phyloP scores from a whole-genome alignment of 257 asterid genomes.

The Galeopsis tetrahit region DNA sequence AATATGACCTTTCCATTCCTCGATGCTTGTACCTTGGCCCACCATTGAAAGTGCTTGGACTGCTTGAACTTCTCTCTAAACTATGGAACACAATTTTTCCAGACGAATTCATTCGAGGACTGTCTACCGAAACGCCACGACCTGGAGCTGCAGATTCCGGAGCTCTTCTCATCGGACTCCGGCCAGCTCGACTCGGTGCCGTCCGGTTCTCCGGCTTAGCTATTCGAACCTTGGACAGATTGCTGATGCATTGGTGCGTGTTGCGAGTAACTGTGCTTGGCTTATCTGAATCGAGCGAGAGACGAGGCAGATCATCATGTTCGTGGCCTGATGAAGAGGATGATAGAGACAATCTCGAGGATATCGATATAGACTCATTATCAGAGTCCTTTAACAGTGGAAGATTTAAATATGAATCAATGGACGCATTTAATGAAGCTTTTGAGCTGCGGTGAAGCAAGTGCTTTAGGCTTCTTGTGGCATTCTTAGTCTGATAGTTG shows the following conservation, averaged over 20 bases:
- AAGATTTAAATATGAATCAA: slow-evolving; percentile 53
- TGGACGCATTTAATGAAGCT: slow-evolving; percentile 44
- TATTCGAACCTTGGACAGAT: slow-evolving; percentile 53
- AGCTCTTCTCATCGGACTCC: slow-evolving; percentile 54
- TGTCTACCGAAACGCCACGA: slow-evolving; percentile 71
- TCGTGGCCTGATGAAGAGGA: slow-evolving; percentile 79
- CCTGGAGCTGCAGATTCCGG: slow-evolving; percentile 46
- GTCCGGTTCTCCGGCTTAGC: slow-evolving; percentile 58
- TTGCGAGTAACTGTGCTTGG: slow-evolving; percentile 37
- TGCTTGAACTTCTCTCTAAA: slow-evolving; percentile 94
- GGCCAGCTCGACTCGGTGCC: slow-evolving; percentile 45
- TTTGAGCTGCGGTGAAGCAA: slow-evolving; percentile 67
- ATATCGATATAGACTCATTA: slow-evolving; percentile 53
- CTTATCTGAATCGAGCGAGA: slow-evolving; percentile 69
- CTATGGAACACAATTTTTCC: slow-evolving; percentile 91
- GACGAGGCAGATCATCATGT: slow-evolving; percentile 72
- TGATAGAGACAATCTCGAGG: slow-evolving; percentile 71
- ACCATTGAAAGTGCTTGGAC: slow-evolving; percentile 83
- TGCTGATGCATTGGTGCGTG: slow-evolving; percentile 39
- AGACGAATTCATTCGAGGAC: slow-evolving; percentile 92
- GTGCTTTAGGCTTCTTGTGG: slow-evolving; percentile 54
- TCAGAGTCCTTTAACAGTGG: slow-evolving; percentile 71
- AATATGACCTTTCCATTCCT: slow-evolving; percentile 93
- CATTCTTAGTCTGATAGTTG: slow-evolving; percentile 31
- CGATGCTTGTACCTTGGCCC: slow-evolving; percentile 72